Percentiles rank a stretch among this genome's conserved stretches.
These are phyloP conservation scores for Colletotrichum sp. DNA, from an alignment of 2,329 filamentous ascomycete genomes.

Conservation along the genomic window DNA sequence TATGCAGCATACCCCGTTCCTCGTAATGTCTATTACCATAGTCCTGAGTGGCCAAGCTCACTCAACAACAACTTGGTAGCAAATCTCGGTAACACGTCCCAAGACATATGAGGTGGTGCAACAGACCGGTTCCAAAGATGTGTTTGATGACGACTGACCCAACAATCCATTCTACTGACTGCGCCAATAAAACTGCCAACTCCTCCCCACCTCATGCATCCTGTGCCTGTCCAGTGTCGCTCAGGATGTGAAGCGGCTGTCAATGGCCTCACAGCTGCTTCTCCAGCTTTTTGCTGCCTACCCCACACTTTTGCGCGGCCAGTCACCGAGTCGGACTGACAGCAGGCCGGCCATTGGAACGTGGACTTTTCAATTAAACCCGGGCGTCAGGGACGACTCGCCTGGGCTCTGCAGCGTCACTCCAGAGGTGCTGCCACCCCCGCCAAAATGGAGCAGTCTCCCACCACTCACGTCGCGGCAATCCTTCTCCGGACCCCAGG, in stretches of 20 bases:
- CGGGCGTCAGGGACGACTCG: background rate
- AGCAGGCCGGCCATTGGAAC: background rate
- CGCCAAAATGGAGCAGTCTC: background rate
- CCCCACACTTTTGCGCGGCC: background rate
- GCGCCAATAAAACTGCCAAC: background rate
- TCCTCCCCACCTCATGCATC: background rate
- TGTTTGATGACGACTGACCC: background rate
- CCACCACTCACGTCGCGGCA: slow-evolving; percentile 14
- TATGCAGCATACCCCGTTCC: background rate
- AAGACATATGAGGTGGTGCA: background rate
- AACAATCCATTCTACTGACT: background rate
- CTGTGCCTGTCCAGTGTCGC: background rate
- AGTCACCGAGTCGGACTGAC: background rate
- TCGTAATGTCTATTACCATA: background rate
- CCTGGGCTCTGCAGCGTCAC: background rate
- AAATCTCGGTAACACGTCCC: background rate
- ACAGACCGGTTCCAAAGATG: background rate
- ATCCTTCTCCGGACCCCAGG: slow-evolving; percentile 18
- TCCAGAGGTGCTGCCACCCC: background rate
- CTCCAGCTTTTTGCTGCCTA: background rate
- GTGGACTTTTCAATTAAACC: background rate
- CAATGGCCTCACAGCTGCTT: background rate
- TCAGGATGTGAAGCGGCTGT: background rate
- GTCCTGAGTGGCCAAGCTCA: background rate
- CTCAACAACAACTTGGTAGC: background rate